phyloP scores from a whole-genome alignment of 139 green algal species.

The Monoraphidium neglectum region DNA sequence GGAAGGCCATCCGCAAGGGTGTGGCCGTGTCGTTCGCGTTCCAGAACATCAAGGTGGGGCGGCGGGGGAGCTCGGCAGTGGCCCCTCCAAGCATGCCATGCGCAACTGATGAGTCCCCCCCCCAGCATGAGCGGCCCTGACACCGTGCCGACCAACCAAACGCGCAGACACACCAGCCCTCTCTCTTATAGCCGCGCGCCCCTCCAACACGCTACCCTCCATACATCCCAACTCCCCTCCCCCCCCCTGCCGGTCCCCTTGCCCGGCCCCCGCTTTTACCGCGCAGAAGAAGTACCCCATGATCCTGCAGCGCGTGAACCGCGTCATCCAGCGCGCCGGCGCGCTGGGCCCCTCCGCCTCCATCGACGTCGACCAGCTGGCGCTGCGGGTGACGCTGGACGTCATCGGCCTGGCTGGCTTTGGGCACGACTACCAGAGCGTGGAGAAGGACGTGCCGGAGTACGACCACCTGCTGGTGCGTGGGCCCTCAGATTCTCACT shows the following conservation, averaged over 20 bases:
- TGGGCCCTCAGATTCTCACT: no score
- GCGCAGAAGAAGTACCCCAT: slow-evolving; percentile 54
- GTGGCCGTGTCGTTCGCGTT: slow-evolving; percentile 51
- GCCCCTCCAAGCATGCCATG: no score
- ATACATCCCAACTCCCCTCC: no score
- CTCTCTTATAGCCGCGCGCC: no score
- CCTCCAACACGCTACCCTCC: no score
- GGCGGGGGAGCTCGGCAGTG: no score
- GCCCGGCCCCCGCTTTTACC: no score
- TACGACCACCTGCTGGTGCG: slow-evolving; percentile 20
- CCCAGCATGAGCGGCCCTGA: no score
- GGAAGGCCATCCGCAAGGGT: slow-evolving; percentile 57
- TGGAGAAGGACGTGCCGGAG: slow-evolving; percentile 7
- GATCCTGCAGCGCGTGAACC: slow-evolving; percentile 21
- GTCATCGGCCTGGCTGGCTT: slow-evolving; percentile 51
- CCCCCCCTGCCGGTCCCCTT: no score
- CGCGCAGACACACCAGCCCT: no score
- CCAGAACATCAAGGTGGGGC: slow-evolving; percentile 53
- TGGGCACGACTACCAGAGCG: slow-evolving; percentile 39
- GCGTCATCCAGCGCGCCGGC: neutral
- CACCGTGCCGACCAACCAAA: no score
- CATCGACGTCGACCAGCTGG: slow-evolving; percentile 47
- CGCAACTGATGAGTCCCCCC: no score
- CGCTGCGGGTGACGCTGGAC: slow-evolving; percentile 60
- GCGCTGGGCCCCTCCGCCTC: slow-evolving; percentile 6